Evolutionary conservation across 2,329 filamentous ascomycete genomes (phyloP), one percentile per base, ranked within the genome.

Genomic region (Pseudopithomyces maydicus): DNA sequence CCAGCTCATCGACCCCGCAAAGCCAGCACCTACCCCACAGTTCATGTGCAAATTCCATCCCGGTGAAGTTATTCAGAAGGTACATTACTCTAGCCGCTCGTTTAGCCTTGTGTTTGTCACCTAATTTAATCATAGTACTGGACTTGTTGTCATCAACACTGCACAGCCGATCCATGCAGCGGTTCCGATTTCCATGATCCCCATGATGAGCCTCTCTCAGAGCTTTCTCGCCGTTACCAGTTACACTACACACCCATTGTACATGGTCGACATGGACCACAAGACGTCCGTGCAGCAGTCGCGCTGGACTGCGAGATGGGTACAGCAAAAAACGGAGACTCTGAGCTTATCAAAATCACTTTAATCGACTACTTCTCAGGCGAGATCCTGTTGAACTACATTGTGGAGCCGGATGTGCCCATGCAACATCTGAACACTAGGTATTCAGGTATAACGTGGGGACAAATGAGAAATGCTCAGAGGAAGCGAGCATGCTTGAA

Each of bases 251-350:
- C 64, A 8, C 61, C 56, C 11, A 2, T 42, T 17, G 14, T 29
- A 22, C 15, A 35, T 1, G 45, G 19, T 26, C 22, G 32, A 19
- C 19, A 3, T 19, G 20, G 32, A 22, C n/a, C 19, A 1, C 53
- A 29, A 19, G 38, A 43, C 14, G 50, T 56, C 23, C 62, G 59
- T 33, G 50, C 23, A 17, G 58, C 58, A 8, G 77, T 85, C 2
- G 81, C 79, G 0, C 70, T 86, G 3, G 83, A 85, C 58, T 85
- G 84, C 59, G 83, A 86, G 60, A 85, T 85, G 82, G 83, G 83
- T 15, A 77, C 74, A 0, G 72, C 79, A 1, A 61, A 63, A 8
- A 71, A 70, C 5, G 78, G 79, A 6, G 81, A 85, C 10, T 68
- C 71, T 0, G 82, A 85, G 58, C 70, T 86, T 7, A 83, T 86